Evolutionary conservation across 2,329 filamentous ascomycete genomes (phyloP).

Genomic region (Trichoderma hamatum): DNA sequence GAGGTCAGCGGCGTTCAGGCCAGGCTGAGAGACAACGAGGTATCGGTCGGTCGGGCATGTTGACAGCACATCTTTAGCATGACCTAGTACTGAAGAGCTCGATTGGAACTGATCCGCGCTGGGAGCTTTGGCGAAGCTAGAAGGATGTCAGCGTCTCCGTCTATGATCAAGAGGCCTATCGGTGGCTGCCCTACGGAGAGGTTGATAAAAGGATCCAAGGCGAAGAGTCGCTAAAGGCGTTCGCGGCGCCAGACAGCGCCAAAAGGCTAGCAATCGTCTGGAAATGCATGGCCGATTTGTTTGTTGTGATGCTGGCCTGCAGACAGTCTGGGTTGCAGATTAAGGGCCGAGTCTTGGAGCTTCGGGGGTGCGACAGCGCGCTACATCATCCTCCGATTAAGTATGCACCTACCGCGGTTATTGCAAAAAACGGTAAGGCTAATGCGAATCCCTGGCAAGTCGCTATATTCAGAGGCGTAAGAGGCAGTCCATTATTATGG

Average conservation of each 20-base stretch:
- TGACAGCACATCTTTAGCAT: conserved; percentile 57
- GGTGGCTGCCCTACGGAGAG: conserved; percentile 63
- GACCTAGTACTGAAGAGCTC: conserved; percentile 47
- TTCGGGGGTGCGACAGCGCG: conserved; percentile 22
- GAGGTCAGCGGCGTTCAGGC: conserved; percentile 72
- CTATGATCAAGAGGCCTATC: not conserved
- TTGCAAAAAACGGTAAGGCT: conserved; percentile 14
- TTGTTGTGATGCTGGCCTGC: conserved; percentile 19
- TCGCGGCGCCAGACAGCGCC: conserved; percentile 59
- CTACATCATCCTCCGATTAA: conserved; percentile 10
- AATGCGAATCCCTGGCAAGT: not conserved
- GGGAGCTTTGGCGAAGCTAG: conserved; percentile 41
- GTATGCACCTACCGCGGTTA: conserved; percentile 18
- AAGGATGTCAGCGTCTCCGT: conserved; percentile 16
- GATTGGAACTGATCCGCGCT: conserved; percentile 53
- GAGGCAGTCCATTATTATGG: not conserved
- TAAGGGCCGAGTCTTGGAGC: conserved; percentile 11
- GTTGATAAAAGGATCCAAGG: conserved; percentile 90
- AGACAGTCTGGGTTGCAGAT: conserved; percentile 8
- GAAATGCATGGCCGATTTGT: conserved; percentile 24
- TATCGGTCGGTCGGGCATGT: conserved; percentile 76
- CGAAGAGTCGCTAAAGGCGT: conserved; percentile 82
- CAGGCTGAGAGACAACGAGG: conserved; percentile 76
- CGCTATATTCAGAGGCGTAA: not conserved
- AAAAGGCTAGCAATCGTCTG: conserved; percentile 49